A percentile compares a stretch with the other conserved stretches of the same genome.
phyloP scores from a whole-genome alignment of 192 early-diverging fungal species.

The Coemansia biformis region DNA sequence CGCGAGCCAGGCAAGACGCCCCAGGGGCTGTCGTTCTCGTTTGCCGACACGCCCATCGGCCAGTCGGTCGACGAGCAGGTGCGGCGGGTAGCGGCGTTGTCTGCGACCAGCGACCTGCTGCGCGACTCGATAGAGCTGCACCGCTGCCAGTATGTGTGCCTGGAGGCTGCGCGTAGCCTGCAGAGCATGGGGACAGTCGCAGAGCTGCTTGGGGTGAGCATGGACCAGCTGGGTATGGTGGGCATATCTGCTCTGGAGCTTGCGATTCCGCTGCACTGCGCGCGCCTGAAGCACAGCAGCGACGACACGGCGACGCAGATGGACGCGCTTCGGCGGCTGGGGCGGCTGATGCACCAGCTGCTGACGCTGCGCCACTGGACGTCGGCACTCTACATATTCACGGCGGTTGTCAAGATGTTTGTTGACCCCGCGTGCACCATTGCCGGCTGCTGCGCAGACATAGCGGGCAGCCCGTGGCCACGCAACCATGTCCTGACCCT shows the following conservation, averaged over 20 bases:
- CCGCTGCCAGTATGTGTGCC: slow-evolving; percentile 16
- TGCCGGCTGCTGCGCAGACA: background rate
- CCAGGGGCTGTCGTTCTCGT: background rate
- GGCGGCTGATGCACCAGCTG: slow-evolving; percentile 9
- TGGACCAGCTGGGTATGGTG: slow-evolving; percentile 23
- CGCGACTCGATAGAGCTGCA: slow-evolving; percentile 14
- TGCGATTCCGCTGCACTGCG: slow-evolving; percentile 12
- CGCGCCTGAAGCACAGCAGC: background rate
- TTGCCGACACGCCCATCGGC: background rate
- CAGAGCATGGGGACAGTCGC: slow-evolving; percentile 6
- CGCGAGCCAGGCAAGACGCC: background rate
- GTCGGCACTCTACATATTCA: slow-evolving; percentile 31
- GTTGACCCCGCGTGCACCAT: slow-evolving; percentile 6
- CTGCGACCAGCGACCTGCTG: slow-evolving; percentile 13
- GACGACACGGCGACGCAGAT: slow-evolving; percentile 1
- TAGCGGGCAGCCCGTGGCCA: slow-evolving; percentile 25
- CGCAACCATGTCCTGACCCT: slow-evolving; percentile 25
- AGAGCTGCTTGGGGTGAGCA: slow-evolving; percentile 3
- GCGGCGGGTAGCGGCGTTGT: background rate
- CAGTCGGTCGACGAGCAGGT: background rate
- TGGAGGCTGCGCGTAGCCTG: slow-evolving; percentile 20
- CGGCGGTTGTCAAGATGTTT: slow-evolving; percentile 26
- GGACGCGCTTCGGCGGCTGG: slow-evolving; percentile 24
- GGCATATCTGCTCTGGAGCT: slow-evolving; percentile 23
- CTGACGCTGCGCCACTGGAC: slow-evolving; percentile 31